These are phyloP conservation scores for Didymella lethalis DNA, from an alignment of 2,329 filamentous ascomycete species.

Conservation along the genomic window DNA sequence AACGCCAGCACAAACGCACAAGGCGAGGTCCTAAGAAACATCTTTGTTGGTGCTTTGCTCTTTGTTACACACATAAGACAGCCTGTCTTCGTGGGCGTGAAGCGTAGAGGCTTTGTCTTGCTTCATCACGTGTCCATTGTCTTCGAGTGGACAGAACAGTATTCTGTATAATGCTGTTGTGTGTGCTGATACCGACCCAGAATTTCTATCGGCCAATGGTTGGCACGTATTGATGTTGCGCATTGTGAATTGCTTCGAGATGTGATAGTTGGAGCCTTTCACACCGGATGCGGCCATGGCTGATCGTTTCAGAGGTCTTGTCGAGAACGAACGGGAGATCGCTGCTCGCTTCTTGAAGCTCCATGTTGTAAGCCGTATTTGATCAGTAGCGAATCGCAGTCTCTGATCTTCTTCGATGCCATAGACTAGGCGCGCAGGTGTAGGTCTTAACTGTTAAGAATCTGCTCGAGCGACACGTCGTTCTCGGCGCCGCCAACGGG, in stretches of 20 bases:
- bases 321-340: neutral
- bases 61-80: constrained; percentile 38
- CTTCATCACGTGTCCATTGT: constrained; percentile 30
- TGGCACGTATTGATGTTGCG: constrained; percentile 12
- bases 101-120: constrained; percentile 34
- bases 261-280: constrained; percentile 22
- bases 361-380: neutral
- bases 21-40: constrained; percentile 28
- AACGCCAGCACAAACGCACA: constrained; percentile 38
- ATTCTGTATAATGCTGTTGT: constrained; percentile 26
- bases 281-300: constrained; percentile 15
- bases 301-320: constrained; percentile 14
- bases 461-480: constrained; percentile 64
- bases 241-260: constrained; percentile 20
- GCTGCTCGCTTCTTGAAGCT: neutral
- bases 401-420: neutral
- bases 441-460: constrained; percentile 53
- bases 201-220: constrained; percentile 1
- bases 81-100: constrained; percentile 28
- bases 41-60: constrained; percentile 40
- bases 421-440: neutral
- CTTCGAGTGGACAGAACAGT: constrained; percentile 19
- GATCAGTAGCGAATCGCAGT: neutral
- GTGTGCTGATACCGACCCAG: neutral
- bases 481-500: constrained; percentile 64